A percentile compares a stretch with the other conserved stretches of the same genome.
phyloP scores from a whole-genome alignment of 1,284 basidiomycete species.

The Lentinus polychrous region DNA sequence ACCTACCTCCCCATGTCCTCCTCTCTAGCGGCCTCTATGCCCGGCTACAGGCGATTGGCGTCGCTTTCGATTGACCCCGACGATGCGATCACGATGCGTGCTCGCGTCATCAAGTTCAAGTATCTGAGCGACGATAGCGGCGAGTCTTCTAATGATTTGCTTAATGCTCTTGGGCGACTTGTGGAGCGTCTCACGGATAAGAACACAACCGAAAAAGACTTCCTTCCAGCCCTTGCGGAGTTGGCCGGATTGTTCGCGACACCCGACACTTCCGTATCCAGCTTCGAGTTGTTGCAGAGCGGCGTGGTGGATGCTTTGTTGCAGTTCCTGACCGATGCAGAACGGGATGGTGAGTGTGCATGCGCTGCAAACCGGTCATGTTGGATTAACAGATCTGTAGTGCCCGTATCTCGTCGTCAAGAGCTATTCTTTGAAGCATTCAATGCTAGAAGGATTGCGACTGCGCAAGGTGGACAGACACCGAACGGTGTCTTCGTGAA shows the following conservation, averaged over 20 bases:
- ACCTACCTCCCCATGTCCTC: constrained; percentile 25
- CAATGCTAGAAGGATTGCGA: constrained; percentile 45
- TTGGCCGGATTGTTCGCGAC: constrained; percentile 78
- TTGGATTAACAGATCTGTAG: constrained; percentile 28
- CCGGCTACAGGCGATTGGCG: constrained; percentile 60
- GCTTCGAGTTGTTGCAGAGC: constrained; percentile 93
- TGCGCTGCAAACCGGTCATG: constrained; percentile 7
- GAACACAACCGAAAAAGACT: constrained; percentile 55
- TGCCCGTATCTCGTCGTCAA: constrained; percentile 51
- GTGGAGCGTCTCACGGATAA: constrained; percentile 55
- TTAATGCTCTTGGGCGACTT: constrained; percentile 56
- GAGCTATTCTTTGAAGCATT: constrained; percentile 74
- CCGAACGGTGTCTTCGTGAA: constrained; percentile 84
- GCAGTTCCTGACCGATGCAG: constrained; percentile 70
- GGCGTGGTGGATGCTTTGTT: constrained; percentile 88
- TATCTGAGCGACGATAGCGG: constrained; percentile 57
- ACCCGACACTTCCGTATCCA: constrained; percentile 79
- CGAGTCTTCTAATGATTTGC: constrained; percentile 55
- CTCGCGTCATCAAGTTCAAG: constrained; percentile 80
- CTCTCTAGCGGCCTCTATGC: constrained; percentile 37
- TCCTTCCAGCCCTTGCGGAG: constrained; percentile 60
- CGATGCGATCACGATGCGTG: constrained; percentile 85
- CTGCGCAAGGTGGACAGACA: constrained; percentile 38
- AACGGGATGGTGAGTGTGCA: constrained; percentile 41
- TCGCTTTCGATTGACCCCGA: constrained; percentile 70